Base-by-base conservation (phyloP, 176 grass and related monocot species). In the Tuctoria greenei region DNA sequence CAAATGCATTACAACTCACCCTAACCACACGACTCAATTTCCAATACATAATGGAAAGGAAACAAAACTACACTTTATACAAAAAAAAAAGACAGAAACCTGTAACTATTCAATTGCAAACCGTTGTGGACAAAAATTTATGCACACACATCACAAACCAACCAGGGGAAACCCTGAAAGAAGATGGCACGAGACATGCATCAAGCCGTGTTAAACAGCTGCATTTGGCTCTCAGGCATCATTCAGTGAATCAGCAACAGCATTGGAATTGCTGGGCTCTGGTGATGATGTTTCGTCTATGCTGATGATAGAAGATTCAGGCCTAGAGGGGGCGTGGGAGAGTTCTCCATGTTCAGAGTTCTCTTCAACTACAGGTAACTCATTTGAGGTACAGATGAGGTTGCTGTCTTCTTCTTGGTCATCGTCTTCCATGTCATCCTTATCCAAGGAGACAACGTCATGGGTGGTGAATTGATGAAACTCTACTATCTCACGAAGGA, bases 401-500 rank as follows among this genome's bases (percentile, higher is more conserved):
- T 34, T 54, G 17, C 9, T 78, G 17, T 39, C 52, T 35, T 86
- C 59, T 74, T 70, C 82, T 38, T 24, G 64, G 12, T 78, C 69
- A 6, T 6, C 56, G 8, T 81, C 76, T 84, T 86, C 87, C 39
- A 61, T 35, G 16, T 59, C 77, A 0, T 56, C 69, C 5, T 81
- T 83, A 24, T 59, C 72, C 73, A 89, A 73, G 16, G 68, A 80
- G 76, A 72, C 39, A 39, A 77, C 76, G 5, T 78, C 62, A 2
- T 84, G 71, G 24, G 57, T 42, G 8, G 86, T 83, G 61, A 89
- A 82, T 44, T 83, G 86, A 79, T 86, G 86, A 71, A 89, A 92
- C 26, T 92, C 90, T 45, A 92, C 86, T 58, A 89, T 86, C 57
- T 92, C 90, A 24, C 79, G 80, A 23, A 89, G 72, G 54, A 92